Evolutionary conservation across 2,329 filamentous ascomycete genomes (phyloP), one percentile per base, ranked within the genome.

Genomic region (Pseudopyricularia cyperi): DNA sequence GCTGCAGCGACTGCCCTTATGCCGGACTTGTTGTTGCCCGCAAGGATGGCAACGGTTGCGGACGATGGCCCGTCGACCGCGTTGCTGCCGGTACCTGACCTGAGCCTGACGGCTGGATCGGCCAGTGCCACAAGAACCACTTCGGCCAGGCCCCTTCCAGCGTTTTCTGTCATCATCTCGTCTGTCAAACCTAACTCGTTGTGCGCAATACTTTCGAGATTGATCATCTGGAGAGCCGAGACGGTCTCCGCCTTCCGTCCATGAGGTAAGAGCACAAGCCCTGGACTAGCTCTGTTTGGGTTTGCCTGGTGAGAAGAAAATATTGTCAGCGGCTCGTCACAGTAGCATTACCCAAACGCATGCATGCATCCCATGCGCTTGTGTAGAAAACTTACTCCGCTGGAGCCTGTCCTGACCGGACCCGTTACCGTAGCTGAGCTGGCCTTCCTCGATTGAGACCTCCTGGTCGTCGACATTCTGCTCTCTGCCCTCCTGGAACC

Each of bases 1-100:
- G 85, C 89, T 4, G 89, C 89, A 14, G 89, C 87, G 51, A 97
- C 76, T 3, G 89, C 89, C 54, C 91, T 79, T 35, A 87, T 83
- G 37, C 91, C 90, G 1, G 85, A 89, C 58, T 89, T 89, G 66
- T 95, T 91, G 65, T 96, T 97, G n/a, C 93, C 91, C 0, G 88
- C 90, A n/a, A 97, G 74, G 7, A 97, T 80, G 22, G 95, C 81
- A 32, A 81, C 70, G 0, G 74, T 72, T 28, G 17, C 26, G 26
- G 53, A 34, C 56, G 53, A 30, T 35, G 9, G 53, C 24, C 44
- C 44, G 32, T 48, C 47, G 19, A 28, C 47, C 17, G 37, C 12
- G 37, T 42, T 42, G 17, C 47, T 46, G 60, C 64, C 71, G 48
- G 63, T 74, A 47, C 70, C 71, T 19, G 75, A 66, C 11, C 70